phyloP scores from a whole-genome alignment of 108 stramenopile genomes.

The Phaeodactylum tricornutum region DNA sequence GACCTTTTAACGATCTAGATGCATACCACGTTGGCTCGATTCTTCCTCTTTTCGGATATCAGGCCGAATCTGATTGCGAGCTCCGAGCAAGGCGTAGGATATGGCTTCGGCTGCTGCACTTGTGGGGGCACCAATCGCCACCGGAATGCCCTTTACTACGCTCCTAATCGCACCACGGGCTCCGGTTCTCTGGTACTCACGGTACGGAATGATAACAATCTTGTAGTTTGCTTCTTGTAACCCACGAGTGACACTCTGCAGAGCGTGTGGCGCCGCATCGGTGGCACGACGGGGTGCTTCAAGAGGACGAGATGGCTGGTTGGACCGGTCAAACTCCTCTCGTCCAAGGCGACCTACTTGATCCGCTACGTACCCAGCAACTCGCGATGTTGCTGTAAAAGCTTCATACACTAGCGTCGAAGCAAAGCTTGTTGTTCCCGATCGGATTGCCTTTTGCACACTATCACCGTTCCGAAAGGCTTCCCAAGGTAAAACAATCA shows the following conservation, averaged over 20 bases:
- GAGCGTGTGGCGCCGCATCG: slow-evolving; percentile 42
- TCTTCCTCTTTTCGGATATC: slow-evolving; percentile 78
- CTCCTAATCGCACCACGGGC: slow-evolving; percentile 50
- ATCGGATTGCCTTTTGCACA: slow-evolving; percentile 36
- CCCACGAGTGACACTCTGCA: slow-evolving; percentile 55
- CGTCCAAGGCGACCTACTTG: slow-evolving; percentile 16
- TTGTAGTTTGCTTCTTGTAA: slow-evolving; percentile 74
- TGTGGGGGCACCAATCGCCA: slow-evolving; percentile 61
- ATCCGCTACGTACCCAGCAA: slow-evolving; percentile 56
- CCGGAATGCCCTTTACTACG: slow-evolving; percentile 63
- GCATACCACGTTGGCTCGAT: slow-evolving; percentile 23
- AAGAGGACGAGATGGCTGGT: slow-evolving; percentile 40
- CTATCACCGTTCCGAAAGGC: slow-evolving; percentile 44
- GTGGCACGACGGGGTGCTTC: slow-evolving; percentile 27
- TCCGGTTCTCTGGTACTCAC: slow-evolving; percentile 56
- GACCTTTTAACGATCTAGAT: neutral
- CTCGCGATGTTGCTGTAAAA: slow-evolving; percentile 44
- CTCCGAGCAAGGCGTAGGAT: slow-evolving; percentile 67
- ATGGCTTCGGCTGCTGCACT: slow-evolving; percentile 70
- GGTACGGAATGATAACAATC: slow-evolving; percentile 57
- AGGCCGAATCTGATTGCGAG: slow-evolving; percentile 70
- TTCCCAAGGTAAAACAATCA: slow-evolving; percentile 64
- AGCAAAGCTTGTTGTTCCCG: slow-evolving; percentile 52
- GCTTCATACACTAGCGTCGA: slow-evolving; percentile 60
- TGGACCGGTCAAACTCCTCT: too few species aligned